Conservation (phyloP, 495 filamentous ascomycete species). For the Penicillium tannophilum region DNA sequence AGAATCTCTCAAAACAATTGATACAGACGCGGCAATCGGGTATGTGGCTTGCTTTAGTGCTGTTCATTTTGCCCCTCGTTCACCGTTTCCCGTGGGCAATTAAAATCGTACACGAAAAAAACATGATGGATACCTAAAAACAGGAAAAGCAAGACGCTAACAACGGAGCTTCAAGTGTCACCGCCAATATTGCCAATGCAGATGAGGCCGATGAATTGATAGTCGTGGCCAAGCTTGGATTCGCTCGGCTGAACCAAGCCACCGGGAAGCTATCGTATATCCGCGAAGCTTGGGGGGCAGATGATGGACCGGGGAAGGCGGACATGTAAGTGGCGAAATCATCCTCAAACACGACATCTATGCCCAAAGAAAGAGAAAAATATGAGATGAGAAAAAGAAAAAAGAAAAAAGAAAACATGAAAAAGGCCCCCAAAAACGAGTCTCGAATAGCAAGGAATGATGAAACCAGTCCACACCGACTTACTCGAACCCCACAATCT, state of each 20-base stretch:
- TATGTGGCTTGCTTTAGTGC: slow-evolving; percentile 18
- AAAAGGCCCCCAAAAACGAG: slow-evolving; percentile 6
- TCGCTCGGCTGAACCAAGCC: slow-evolving; percentile 70
- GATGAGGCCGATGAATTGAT: slow-evolving; percentile 65
- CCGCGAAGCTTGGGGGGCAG: slow-evolving; percentile 56
- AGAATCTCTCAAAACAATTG: slow-evolving; percentile 62
- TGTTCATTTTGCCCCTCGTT: not conserved
- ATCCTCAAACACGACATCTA: not conserved
- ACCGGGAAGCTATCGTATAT: slow-evolving; percentile 66
- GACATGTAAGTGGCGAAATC: slow-evolving; percentile 41
- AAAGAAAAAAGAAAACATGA: not conserved
- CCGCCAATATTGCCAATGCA: slow-evolving; percentile 73
- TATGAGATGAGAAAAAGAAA: not conserved
- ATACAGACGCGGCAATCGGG: slow-evolving; percentile 69
- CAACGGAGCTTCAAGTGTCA: slow-evolving; percentile 54
- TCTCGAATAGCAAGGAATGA: not conserved
- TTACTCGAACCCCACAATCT: slow-evolving; percentile 18
- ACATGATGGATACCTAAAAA: not conserved
- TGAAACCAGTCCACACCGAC: slow-evolving; percentile 3
- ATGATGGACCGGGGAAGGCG: slow-evolving; percentile 44
- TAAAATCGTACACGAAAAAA: not conserved
- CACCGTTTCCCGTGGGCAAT: not conserved
- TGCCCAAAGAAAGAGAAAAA: not conserved
- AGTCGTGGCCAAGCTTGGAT: slow-evolving; percentile 79
- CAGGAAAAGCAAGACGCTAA: slow-evolving; percentile 12